Evolutionary conservation across 2,329 filamentous ascomycete species (phyloP), one percentile per base, ranked within the genome.

Genomic region (Fusarium praegraminearum): DNA sequence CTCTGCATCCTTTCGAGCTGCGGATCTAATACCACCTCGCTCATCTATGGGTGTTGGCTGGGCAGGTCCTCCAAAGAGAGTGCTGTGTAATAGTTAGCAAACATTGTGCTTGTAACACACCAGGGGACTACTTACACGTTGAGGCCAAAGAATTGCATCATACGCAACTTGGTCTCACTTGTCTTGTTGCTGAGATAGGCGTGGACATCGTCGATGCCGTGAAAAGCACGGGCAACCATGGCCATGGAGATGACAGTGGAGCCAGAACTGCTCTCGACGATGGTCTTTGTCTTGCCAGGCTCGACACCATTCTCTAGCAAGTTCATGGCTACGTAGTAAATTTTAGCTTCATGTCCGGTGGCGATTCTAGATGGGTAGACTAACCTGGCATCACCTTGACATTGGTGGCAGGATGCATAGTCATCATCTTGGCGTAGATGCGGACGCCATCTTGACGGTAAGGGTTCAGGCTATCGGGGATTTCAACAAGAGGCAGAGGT

Each of bases 391-490:
- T 82, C 20, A 85, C 83, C 73, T 90, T 90, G 68, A 90, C 86
- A 53, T 90, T 90, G 60, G 89, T 86, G 15, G 87, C 85, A 1
- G 88, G 87, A 64, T 86, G 85, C 79, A 85, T 85, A 4, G 85
- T 87, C 83, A 90, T 86, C 84, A 90, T 86, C 77, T 90, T 90
- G 35, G 88, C 88, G 65, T 89, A 89, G 64, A 90, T 88, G 24
- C 86, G 84, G 4, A 90, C 85, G 2, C 85, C 85, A 83, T 90
- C 83, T 22, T 81, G 67, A 50, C 83, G 79, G 67, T 83, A 87
- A 1, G 86, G 86, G 63, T 90, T 90, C 47, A 90, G 79, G 38
- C 78, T 78, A 30, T 80, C 79, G 4, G 87, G 87, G 12, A 90
- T 79, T 76, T 90, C 88, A 18, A 90, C 85, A 4, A 90, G 78